Percentiles rank a stretch among this genome's conserved stretches.
These are phyloP conservation scores for Ophioceras dolichostomum DNA, from an alignment of 2,329 filamentous ascomycete genomes.

Conservation along the genomic window DNA sequence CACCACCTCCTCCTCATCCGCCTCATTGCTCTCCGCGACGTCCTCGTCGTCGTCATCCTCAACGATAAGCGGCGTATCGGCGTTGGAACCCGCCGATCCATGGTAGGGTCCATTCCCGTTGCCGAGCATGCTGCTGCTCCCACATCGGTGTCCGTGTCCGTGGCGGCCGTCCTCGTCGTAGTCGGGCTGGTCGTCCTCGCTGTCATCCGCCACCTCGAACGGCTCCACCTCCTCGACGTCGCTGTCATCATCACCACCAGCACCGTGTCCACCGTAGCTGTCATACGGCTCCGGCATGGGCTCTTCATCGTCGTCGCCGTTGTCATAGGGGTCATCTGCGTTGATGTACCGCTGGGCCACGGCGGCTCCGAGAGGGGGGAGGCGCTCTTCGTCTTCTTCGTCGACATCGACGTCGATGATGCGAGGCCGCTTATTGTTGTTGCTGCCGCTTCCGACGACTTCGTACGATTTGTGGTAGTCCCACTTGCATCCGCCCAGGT, in stretches of 20 bases:
- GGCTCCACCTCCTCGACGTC: background rate
- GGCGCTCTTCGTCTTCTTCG: background rate
- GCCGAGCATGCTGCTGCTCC: too few relatives aligned
- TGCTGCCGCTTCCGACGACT: background rate
- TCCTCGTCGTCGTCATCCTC: constrained; percentile 14
- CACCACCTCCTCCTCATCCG: constrained; percentile 13
- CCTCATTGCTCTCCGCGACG: constrained; percentile 22
- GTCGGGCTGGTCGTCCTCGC: background rate
- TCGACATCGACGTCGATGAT: background rate
- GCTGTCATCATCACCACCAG: too few relatives aligned
- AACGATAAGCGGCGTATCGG: too few relatives aligned
- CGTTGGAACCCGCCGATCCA: too few relatives aligned
- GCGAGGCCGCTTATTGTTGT: background rate
- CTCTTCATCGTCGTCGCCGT: background rate
- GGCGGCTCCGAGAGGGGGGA: too few relatives aligned
- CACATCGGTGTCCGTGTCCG: too few relatives aligned
- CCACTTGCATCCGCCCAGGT: background rate
- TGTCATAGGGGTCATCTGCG: background rate
- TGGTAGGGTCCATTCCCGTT: too few relatives aligned
- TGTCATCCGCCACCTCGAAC: background rate
- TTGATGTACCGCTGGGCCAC: too few relatives aligned
- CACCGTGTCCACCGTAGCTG: too few relatives aligned
- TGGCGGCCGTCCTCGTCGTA: background rate
- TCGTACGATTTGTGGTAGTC: background rate
- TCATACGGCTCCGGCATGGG: too few relatives aligned